These are phyloP conservation scores for Haematococcus lacustris DNA, from an alignment of 139 green algal genomes.

Conservation along the genomic window DNA sequence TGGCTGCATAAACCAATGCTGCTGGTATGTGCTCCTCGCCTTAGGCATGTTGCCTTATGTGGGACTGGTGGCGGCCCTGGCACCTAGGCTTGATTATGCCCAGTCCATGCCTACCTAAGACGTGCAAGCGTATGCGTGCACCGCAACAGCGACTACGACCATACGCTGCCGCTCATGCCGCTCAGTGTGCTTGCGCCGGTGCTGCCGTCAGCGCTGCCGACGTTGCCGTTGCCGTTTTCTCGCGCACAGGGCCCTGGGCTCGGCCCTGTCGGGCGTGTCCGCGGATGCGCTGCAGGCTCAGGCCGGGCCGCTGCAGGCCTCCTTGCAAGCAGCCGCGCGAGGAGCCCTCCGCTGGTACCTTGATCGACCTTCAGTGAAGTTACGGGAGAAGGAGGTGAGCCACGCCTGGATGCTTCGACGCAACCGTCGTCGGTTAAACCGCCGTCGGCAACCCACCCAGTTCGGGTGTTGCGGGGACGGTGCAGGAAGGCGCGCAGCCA, in stretches of 20 bases:
- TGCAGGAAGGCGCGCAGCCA: no score
- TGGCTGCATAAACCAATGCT: neutral
- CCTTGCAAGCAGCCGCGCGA: neutral
- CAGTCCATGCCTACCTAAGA: no score
- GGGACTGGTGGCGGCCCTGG: no score
- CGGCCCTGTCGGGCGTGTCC: slow-evolving; percentile 7
- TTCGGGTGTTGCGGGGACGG: neutral
- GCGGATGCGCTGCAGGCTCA: slow-evolving; percentile 8
- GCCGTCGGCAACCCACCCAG: neutral
- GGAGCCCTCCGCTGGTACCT: slow-evolving; percentile 12
- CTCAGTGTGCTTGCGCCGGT: no score
- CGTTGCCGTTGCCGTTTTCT: neutral
- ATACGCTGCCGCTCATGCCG: no score
- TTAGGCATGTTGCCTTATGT: no score
- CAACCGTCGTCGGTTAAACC: neutral
- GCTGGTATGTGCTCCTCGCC: no score
- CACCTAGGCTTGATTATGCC: no score
- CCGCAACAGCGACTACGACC: no score
- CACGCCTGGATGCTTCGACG: neutral
- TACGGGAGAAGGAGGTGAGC: slow-evolving; percentile 20
- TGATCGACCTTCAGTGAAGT: slow-evolving; percentile 5
- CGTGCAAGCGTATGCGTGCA: no score
- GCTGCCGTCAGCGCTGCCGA: neutral
- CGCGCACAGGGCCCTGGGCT: slow-evolving; percentile 7
- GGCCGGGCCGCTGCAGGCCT: slow-evolving; percentile 1